Evolutionary conservation across 2,329 filamentous ascomycete genomes (phyloP).

Genomic region (Mycogone perniciosa): DNA sequence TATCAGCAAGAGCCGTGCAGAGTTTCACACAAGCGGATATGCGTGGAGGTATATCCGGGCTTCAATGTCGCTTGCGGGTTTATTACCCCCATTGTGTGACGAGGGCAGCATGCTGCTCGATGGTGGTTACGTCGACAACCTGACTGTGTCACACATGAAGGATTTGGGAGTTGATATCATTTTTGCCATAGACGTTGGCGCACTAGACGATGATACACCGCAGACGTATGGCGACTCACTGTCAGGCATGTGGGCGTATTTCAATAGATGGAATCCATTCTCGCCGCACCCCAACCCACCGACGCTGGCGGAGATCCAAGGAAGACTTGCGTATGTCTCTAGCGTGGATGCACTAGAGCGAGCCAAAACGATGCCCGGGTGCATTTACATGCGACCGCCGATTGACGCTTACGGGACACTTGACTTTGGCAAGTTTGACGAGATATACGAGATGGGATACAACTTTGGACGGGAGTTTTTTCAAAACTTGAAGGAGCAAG

Average conservation of each 20-base stretch:
- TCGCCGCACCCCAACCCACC: conserved; percentile 84
- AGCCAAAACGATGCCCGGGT: conserved; percentile 84
- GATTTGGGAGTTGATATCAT: conserved; percentile 86
- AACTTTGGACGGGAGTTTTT: conserved; percentile 77
- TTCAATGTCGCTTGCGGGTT: conserved; percentile 90
- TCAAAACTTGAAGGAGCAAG: conserved; percentile 68
- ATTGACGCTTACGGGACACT: conserved; percentile 90
- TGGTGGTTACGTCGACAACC: conserved; percentile 93
- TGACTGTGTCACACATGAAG: conserved; percentile 97
- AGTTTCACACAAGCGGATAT: conserved; percentile 94
- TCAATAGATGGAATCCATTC: conserved; percentile 97
- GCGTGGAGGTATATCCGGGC: conserved; percentile 96
- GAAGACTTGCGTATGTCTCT: conserved; percentile 86
- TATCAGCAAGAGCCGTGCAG: conserved; percentile 85
- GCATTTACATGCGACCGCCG: conserved; percentile 92
- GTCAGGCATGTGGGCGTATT: conserved; percentile 88
- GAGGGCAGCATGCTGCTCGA: conserved; percentile 96
- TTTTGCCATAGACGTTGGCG: conserved; percentile 91
- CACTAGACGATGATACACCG: conserved; percentile 83
- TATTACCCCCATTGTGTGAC: conserved; percentile 90
- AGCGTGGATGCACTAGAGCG: conserved; percentile 91
- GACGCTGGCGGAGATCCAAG: conserved; percentile 92
- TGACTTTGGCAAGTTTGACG: conserved; percentile 96
- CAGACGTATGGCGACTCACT: conserved; percentile 91
- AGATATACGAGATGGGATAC: conserved; percentile 89